Conservation (phyloP, 2,329 filamentous ascomycete species). For the Colletotrichum horii region DNA sequence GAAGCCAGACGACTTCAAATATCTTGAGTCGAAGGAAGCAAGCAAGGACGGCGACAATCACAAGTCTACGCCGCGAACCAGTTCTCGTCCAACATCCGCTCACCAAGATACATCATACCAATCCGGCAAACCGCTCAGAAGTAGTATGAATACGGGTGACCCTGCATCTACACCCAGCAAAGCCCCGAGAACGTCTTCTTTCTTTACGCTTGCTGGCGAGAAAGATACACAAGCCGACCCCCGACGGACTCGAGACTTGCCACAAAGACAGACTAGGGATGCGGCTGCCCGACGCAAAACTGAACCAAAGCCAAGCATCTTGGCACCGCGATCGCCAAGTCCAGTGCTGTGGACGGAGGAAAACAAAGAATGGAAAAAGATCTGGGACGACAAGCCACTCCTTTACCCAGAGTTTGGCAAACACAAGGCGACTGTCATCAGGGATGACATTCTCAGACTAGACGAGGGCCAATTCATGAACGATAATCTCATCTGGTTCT, state of each 20-base stretch:
- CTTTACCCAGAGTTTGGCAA: slow-evolving; percentile 64
- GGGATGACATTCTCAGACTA: slow-evolving; percentile 75
- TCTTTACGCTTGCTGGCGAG: background rate
- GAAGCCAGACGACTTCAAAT: background rate
- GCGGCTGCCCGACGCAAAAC: background rate
- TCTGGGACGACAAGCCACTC: slow-evolving; percentile 61
- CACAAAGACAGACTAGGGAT: background rate
- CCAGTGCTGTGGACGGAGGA: slow-evolving; percentile 52
- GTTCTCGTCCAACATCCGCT: background rate
- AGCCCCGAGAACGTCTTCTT: background rate
- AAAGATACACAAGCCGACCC: background rate
- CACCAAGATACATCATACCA: background rate
- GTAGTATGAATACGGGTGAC: background rate
- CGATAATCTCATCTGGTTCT: slow-evolving; percentile 91
- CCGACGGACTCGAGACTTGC: background rate
- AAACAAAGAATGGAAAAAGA: slow-evolving; percentile 55
- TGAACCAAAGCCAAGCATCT: background rate
- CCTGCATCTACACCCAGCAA: background rate
- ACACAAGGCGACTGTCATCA: slow-evolving; percentile 70
- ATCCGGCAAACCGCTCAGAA: background rate
- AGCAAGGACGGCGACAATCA: background rate
- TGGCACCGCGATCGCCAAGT: slow-evolving; percentile 21
- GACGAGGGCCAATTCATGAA: slow-evolving; percentile 89
- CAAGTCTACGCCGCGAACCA: background rate
- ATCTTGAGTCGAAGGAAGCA: background rate